Percentiles rank a stretch among this genome's conserved stretches.
Conservation (phyloP, 257 asterid species). For the Knoxia roxburghii region DNA sequence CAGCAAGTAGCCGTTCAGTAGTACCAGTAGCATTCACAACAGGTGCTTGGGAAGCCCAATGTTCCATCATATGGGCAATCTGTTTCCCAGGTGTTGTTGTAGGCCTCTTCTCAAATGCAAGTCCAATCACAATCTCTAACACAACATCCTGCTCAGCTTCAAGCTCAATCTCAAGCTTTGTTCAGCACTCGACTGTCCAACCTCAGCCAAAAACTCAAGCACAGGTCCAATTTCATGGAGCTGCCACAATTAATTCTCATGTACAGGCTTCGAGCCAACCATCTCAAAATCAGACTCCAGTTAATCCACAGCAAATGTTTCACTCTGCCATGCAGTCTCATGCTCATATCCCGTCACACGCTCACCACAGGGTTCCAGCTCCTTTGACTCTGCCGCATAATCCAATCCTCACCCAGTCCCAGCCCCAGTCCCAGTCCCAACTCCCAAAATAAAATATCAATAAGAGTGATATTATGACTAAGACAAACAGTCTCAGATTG, state of each 20-base stretch:
- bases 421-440: conserved; percentile 18
- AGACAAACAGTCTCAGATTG: no score
- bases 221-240: conserved; percentile 33
- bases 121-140: conserved; percentile 30
- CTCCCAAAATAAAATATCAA: no score
- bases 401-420: background rate
- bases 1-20: conserved; percentile 60
- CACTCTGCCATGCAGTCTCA: conserved; percentile 47
- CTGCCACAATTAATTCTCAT: conserved; percentile 20
- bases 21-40: conserved; percentile 50
- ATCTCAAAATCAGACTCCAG: conserved; percentile 35
- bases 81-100: conserved; percentile 30
- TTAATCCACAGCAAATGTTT: conserved; percentile 37
- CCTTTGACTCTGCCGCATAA: conserved; percentile 36
- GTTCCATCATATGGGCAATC: conserved; percentile 40
- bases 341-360: conserved; percentile 38
- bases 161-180: conserved; percentile 32
- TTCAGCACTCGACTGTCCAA: conserved; percentile 29
- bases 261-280: conserved; percentile 38
- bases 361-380: conserved; percentile 38
- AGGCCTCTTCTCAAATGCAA: conserved; percentile 28
- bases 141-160: conserved; percentile 23
- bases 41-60: conserved; percentile 49
- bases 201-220: conserved; percentile 33
- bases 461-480: no score